Base-by-base conservation (phyloP, 2,329 filamentous ascomycete species). In the Verticillium nonalfalfae region DNA sequence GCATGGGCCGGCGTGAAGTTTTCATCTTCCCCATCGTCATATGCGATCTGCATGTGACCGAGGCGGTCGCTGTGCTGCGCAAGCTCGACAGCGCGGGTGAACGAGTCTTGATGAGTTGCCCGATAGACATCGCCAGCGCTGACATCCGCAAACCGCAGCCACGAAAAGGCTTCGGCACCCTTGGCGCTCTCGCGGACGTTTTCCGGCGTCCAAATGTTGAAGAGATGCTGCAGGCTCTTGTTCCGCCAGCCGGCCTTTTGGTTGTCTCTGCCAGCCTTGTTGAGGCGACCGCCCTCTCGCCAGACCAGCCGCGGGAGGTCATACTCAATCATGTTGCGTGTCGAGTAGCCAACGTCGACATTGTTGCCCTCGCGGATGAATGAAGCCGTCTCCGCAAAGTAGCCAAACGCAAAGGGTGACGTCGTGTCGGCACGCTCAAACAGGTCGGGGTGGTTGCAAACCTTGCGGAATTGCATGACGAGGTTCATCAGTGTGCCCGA, bases 391-490 rank as follows among this genome's bases (percentile, higher is more conserved):
- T 99, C 95, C 14, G 93, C 95, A 75, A 94, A 99, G 72, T 89
- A 86, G n/a, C 88, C 86, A 68, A 90, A 87, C 1, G 91, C 90
- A 69, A 94, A 89, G 0, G 95, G 92, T 9, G 93, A 97, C 31
- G 85, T 89, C 9, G 92, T 96, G 64, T 98, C 94, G 10, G 94
- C 93, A 56, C 95, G 89, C 75, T 99, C 93, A 68, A 99, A 99
- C 38, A 99, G 78, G 76, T 99, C 95, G 0, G 95, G 95, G 73
- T 99, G 95, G 72, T 99, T 99, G 79, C 95, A 99, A 61, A 99
- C 95, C 78, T 99, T 99, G 69, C 95, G 87, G 85, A 99, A 99
- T 77, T 99, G 95, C 95, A 99, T 99, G 65, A 99, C 95, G 66
- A 99, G 81, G 75, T 99, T 99, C 95, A 99, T 98, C 70, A 99